Evolutionary conservation across 129 eudicot genomes (phyloP).

Genomic region (Escallonia rubra): DNA sequence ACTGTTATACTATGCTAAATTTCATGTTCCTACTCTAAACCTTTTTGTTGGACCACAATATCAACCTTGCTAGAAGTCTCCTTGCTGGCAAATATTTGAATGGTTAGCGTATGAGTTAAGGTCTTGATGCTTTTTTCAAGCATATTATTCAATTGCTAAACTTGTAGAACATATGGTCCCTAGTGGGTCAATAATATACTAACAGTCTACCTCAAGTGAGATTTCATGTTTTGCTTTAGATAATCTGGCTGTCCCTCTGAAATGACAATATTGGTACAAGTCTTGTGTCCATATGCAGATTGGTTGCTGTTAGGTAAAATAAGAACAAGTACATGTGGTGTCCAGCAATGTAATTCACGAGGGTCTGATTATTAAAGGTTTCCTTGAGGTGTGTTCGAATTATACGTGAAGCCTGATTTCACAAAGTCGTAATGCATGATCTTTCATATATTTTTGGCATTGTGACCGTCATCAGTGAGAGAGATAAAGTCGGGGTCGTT

Average conservation of each 20-base stretch:
- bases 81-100: background rate
- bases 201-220: background rate
- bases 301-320: background rate
- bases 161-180: constrained; percentile 14
- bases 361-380: background rate
- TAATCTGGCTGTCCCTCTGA: background rate
- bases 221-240: background rate
- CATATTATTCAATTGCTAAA: background rate
- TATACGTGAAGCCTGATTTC: background rate
- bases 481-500: too few species aligned
- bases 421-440: too few species aligned
- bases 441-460: too few species aligned
- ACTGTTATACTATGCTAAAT: background rate
- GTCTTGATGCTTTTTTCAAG: background rate
- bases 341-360: background rate
- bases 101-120: constrained; percentile 1
- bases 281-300: background rate
- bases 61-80: constrained; percentile 12
- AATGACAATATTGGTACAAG: background rate
- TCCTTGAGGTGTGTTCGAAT: background rate
- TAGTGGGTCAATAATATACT: constrained; percentile 2
- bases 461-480: too few species aligned
- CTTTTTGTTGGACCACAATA: constrained; percentile 7
- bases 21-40: background rate
- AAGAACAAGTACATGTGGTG: background rate